Conservation (phyloP, 805 yeast species). For the Brettanomyces naardenensis region DNA sequence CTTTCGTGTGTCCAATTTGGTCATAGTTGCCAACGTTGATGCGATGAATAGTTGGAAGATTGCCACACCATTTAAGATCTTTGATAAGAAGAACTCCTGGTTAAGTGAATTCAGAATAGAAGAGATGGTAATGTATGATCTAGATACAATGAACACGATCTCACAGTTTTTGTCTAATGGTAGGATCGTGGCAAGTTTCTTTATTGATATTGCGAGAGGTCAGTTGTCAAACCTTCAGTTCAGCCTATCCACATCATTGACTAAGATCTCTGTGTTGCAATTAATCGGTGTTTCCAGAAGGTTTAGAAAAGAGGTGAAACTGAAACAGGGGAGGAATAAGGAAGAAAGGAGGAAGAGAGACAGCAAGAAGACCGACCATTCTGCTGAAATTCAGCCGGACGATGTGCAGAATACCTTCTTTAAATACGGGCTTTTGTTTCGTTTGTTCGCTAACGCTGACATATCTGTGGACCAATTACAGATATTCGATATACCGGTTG, state of each 20-base stretch:
- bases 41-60: not conserved
- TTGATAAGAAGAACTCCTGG: not conserved
- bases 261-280: not conserved
- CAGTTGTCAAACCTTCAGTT: not conserved
- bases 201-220: not conserved
- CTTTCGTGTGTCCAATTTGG: not conserved
- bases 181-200: not conserved
- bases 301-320: not conserved
- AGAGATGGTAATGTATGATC: not conserved
- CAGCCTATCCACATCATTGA: not conserved
- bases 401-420: slow-evolving; percentile 4
- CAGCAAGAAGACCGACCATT: not conserved
- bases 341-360: not conserved
- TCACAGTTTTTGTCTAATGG: not conserved
- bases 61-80: not conserved
- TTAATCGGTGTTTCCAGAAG: not conserved
- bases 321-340: not conserved
- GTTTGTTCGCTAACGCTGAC: slow-evolving; percentile 16
- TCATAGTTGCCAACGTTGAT: not conserved
- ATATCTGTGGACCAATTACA: slow-evolving; percentile 16
- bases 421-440: slow-evolving; percentile 11
- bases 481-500: slow-evolving; percentile 21
- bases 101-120: not conserved
- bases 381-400: not conserved
- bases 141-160: not conserved